Evolutionary conservation across 345 rosid species (phyloP).

Genomic region (Durio zibethinus): DNA sequence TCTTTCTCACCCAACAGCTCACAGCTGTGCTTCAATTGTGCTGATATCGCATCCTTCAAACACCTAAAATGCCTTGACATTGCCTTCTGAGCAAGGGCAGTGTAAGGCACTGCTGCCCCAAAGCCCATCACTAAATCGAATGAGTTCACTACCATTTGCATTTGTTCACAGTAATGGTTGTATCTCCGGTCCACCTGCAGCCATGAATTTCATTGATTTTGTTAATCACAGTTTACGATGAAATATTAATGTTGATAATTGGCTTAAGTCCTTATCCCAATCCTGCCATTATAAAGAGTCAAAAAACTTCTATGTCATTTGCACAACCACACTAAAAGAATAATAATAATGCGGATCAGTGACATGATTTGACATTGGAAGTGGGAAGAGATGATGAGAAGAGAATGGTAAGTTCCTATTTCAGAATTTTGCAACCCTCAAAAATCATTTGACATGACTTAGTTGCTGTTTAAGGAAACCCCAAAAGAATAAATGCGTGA

Average conservation of each 20-base stretch:
- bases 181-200: conserved; percentile 90
- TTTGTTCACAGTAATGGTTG: conserved; percentile 89
- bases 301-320: no score
- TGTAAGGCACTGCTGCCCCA: conserved; percentile 86
- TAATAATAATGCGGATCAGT: not conserved
- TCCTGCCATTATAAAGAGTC: not conserved
- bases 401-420: conserved; percentile 23
- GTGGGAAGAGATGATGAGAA: not conserved
- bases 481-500: conserved; percentile 28
- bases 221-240: not conserved
- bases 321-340: not conserved
- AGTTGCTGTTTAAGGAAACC: conserved; percentile 24
- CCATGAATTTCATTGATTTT: not conserved
- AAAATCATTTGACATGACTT: conserved; percentile 18
- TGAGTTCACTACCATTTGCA: conserved; percentile 97
- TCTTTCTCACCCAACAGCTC: conserved; percentile 84
- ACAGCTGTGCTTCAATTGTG: conserved; percentile 68
- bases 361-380: conserved; percentile 17
- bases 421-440: conserved; percentile 19
- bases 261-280: not conserved
- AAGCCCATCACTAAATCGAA: conserved; percentile 92
- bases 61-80: conserved; percentile 98
- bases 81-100: conserved; percentile 93
- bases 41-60: conserved; percentile 72
- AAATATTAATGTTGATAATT: not conserved